Percentiles rank a stretch among this genome's conserved stretches.
These are phyloP conservation scores for Hypericum perforatum DNA, from an alignment of 345 rosid species.

Conservation along the genomic window DNA sequence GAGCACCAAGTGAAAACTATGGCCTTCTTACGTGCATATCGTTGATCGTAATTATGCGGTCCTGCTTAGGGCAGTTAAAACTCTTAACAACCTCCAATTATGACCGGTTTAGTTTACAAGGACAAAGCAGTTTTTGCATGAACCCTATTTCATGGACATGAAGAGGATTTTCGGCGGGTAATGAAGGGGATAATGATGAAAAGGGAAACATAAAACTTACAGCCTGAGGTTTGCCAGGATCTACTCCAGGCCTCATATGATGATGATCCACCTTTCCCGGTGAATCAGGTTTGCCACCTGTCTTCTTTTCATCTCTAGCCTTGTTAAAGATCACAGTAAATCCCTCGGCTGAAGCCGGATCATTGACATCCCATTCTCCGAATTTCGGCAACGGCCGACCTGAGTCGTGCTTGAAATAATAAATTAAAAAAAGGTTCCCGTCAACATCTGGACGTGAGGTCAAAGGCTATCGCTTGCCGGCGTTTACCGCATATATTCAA, in stretches of 20 bases:
- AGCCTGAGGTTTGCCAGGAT: constrained; percentile 59
- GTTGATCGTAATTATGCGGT: too few species aligned
- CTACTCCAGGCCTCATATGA: constrained; percentile 41
- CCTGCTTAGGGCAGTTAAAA: too few species aligned
- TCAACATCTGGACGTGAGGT: constrained; percentile 3
- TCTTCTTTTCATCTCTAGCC: constrained; percentile 93
- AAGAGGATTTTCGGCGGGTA: background rate
- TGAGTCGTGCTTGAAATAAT: constrained; percentile 37
- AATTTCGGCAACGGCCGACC: constrained; percentile 89
- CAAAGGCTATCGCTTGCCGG: background rate
- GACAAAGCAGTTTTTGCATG: too few species aligned
- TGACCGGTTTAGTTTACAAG: too few species aligned
- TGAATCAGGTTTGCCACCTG: constrained; percentile 59
- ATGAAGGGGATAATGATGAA: background rate
- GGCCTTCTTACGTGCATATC: too few species aligned
- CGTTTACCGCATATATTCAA: background rate
- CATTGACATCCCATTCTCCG: constrained; percentile 95
- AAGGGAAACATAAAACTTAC: constrained; percentile 38
- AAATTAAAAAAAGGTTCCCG: constrained; percentile 6
- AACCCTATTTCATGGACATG: too few species aligned
- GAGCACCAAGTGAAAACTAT: background rate
- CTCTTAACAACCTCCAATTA: too few species aligned
- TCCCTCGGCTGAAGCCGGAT: constrained; percentile 91
- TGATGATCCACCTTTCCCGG: constrained; percentile 53
- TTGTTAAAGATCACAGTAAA: constrained; percentile 89